Evolutionary conservation across 2,329 filamentous ascomycete species (phyloP).

Genomic region (Paecilomyces variotii): DNA sequence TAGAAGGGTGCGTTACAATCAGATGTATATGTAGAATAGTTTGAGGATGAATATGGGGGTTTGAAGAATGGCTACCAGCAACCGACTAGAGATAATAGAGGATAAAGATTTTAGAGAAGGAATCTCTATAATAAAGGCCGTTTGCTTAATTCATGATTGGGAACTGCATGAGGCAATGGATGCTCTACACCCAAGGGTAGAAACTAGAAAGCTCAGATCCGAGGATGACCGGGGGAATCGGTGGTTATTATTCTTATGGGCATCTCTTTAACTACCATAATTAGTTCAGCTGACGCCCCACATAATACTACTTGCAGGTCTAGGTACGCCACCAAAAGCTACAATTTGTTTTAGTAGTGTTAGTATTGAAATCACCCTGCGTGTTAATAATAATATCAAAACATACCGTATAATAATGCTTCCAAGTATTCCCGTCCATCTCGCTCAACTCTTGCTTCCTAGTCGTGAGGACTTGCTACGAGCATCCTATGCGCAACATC

Average conservation of each 20-base stretch:
- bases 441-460: not conserved
- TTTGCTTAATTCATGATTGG: not conserved
- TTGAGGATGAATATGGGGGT: not conserved
- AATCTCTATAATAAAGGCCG: not conserved
- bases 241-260: not conserved
- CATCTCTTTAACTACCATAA: not conserved
- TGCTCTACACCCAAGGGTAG: not conserved
- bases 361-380: not conserved
- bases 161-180: not conserved
- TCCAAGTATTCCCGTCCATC: too few species aligned
- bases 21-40: not conserved
- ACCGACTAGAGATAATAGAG: not conserved
- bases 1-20: not conserved
- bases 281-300: not conserved
- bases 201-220: not conserved
- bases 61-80: not conserved
- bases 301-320: not conserved
- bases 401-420: too few species aligned
- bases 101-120: not conserved
- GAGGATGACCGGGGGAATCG: not conserved
- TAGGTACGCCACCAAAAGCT: not conserved
- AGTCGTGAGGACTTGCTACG: not conserved
- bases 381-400: not conserved
- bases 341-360: not conserved
- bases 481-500: conserved; percentile 1